phyloP scores from a whole-genome alignment of 2,329 filamentous ascomycete species.

The Colletotrichum sp. region DNA sequence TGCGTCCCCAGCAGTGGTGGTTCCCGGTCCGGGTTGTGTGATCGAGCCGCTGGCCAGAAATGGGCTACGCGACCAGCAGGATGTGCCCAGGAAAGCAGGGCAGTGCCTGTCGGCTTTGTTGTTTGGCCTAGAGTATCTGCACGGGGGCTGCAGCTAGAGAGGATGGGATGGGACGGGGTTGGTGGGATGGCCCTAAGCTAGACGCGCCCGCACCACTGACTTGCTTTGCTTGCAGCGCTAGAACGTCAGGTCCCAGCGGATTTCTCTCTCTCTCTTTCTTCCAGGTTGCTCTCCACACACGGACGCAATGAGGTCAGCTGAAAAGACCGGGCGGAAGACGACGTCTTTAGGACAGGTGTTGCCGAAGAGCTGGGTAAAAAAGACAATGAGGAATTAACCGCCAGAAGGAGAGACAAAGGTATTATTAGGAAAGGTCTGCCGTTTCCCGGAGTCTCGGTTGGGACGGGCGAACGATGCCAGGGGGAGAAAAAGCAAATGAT shows the following conservation, averaged over 20 bases:
- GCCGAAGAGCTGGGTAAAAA: not conserved
- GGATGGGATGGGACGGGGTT: not conserved
- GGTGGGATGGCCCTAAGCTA: slow-evolving; percentile 13
- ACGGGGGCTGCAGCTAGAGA: slow-evolving; percentile 13
- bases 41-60: not conserved
- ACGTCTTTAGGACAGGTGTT: not conserved
- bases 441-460: slow-evolving; percentile 18
- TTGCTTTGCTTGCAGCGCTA: not conserved
- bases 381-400: slow-evolving; percentile 8
- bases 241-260: not conserved
- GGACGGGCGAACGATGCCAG: slow-evolving; percentile 5
- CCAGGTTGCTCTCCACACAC: not conserved
- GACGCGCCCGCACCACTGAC: not conserved
- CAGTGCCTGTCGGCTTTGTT: slow-evolving; percentile 20
- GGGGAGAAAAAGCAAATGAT: slow-evolving; percentile 19
- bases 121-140: slow-evolving; percentile 3
- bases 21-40: slow-evolving; percentile 1
- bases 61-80: slow-evolving; percentile 6
- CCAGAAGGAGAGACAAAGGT: slow-evolving; percentile 18
- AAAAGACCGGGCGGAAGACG: not conserved
- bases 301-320: not conserved
- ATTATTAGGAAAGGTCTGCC: slow-evolving; percentile 20
- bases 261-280: not conserved
- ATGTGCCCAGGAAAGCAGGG: not conserved
- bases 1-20: slow-evolving; percentile 12